phyloP scores from a whole-genome alignment of 2,329 filamentous ascomycete species.

The Podosphaera fusca region DNA sequence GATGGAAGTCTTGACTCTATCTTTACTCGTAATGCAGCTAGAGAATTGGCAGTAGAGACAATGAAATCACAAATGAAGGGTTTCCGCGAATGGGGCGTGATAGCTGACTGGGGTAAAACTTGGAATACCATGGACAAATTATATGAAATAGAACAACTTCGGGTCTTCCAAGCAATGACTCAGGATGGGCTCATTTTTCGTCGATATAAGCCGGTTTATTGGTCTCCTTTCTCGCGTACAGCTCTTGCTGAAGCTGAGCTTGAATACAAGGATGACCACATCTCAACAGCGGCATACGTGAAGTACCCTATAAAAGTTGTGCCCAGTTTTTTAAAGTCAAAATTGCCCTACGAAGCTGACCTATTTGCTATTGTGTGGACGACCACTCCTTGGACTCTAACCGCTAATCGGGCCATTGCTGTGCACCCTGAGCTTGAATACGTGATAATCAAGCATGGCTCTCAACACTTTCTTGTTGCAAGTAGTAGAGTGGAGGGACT shows the following conservation, averaged over 20 bases:
- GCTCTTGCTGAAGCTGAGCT: constrained; percentile 68
- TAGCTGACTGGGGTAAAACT: constrained; percentile 55
- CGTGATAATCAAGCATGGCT: constrained; percentile 33
- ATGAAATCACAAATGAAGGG: constrained; percentile 49
- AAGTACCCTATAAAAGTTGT: constrained; percentile 43
- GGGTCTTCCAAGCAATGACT: constrained; percentile 54
- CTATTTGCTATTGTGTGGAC: constrained; percentile 90
- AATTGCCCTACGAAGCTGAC: constrained; percentile 19
- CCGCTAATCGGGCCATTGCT: constrained; percentile 77
- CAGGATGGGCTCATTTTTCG: constrained; percentile 52
- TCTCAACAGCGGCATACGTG: constrained; percentile 54
- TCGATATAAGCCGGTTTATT: constrained; percentile 64
- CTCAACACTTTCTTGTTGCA: constrained; percentile 46
- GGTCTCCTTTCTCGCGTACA: constrained; percentile 58
- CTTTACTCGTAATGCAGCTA: constrained; percentile 39
- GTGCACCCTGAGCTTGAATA: constrained; percentile 57
- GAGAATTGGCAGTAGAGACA: constrained; percentile 41
- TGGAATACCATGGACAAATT: constrained; percentile 61
- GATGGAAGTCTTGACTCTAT: constrained; percentile 19
- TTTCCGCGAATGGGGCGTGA: constrained; percentile 52
- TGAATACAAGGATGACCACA: constrained; percentile 57
- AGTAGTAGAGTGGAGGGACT: constrained; percentile 42
- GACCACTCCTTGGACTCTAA: constrained; percentile 91
- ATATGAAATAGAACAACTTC: constrained; percentile 54
- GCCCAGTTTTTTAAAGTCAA: constrained; percentile 21